Evolutionary conservation across 108 stramenopile species (phyloP), one percentile per base, ranked within the genome.

Genomic region (Cyclotella kingstonii): DNA sequence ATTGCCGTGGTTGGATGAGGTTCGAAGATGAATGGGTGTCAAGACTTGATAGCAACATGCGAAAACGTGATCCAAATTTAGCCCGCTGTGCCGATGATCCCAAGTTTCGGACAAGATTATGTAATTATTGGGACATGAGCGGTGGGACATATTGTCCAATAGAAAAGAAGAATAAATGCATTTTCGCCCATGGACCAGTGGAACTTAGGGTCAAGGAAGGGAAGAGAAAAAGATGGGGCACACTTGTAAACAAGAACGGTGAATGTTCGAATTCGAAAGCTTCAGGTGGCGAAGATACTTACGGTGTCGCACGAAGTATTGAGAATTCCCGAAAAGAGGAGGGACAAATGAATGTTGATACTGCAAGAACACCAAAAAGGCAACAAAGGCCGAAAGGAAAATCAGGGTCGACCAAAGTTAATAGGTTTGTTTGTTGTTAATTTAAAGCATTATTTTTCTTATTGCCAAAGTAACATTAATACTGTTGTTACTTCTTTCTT

Each of bases 181-280:
- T 92, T 40, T 97, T 97, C 66, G 96, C 96, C 6, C 96, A 97
- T 72, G 92, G 94, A 15, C 95, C 95, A 3, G 78, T 87, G 6
- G 97, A 97, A 70, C 77, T 97, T 47, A 81, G 97, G 28, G 92
- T 97, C 22, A 95, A 95, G 55, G 94, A 94, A 54, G 85, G 84
- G 19, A 95, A 95, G 71, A 65, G 76, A 43, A 77, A 85, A 66
- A 63, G 94, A 35, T 97, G 97, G 97, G 95, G 95, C 28, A 91
- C 82, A 56, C 83, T 90, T 12, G 91, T 93, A 1, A 89, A 86
- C 57, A 82, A 81, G 60, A 77, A 86, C 45, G 87, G 86, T 7
- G 68, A 87, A 50, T 81, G 70, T 49, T 81, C 84, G 2, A 96
- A 90, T 65, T 81, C 91, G 2, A 63, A 74, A 42, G 86, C 91